Base-by-base conservation (phyloP, 2,329 filamentous ascomycete genomes). In the Neonectria coccinea region DNA sequence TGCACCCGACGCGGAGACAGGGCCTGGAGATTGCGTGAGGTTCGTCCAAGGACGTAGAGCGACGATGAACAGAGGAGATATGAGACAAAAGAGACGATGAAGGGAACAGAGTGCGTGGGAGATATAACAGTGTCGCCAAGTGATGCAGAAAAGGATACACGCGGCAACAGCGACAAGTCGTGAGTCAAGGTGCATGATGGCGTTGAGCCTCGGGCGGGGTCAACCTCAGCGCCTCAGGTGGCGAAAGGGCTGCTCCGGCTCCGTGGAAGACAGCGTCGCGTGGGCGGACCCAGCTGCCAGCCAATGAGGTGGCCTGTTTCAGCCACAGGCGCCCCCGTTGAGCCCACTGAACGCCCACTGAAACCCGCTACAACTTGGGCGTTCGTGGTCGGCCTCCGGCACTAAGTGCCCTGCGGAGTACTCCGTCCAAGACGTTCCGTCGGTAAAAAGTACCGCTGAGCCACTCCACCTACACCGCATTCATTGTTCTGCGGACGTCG, bases 221-320 rank as follows among this genome's bases (percentile, higher is more conserved):
- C 25, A 60, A 60, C 50, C 29, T 55, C 58, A 62, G 33, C 52
- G 53, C 51, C 41, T 47, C 41, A 22, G 51, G 60, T 58, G 60
- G 54, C 60, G 54, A 63, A 62, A 44, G 41, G 18, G 39, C 51
- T 25, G 39, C 51, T 25, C 22, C 22, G 22, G 22, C 7, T 25
- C 11, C 14, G 39, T n/a, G 39, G 39, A 4, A 41, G 7, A 18
- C 16, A 18, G 39, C 39, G 10, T 18, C 39, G 25, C 22, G 36
- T n/a, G 36, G 44, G 11, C 39, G 16, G 10, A 51, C 8, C 27
- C 31, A 29, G 48, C 60, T 55, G 58, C 27, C 41, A 29, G 55
- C 60, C 60, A 63, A 63, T 63, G 22, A 22, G 20, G 52, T 8
- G 20, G n/a, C 5, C 48, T 31, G 54, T 48, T 53, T 59, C 47